Evolutionary conservation across 2,329 filamentous ascomycete species (phyloP).

Genomic region (Ascosphaera acerosa): DNA sequence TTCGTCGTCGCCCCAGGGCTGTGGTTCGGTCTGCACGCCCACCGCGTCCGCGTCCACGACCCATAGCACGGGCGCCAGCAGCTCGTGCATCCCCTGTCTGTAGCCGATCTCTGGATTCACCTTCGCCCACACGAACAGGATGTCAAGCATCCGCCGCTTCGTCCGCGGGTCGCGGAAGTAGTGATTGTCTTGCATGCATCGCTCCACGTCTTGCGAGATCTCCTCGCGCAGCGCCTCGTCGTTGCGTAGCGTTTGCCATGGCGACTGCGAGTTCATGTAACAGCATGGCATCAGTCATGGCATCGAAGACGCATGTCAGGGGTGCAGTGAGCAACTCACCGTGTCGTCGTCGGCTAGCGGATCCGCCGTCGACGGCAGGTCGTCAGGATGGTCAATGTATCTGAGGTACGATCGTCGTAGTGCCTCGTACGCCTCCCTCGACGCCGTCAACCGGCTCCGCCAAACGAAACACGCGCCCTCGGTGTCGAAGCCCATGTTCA

Average conservation of each 20-base stretch:
- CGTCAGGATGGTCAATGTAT: slow-evolving; percentile 63
- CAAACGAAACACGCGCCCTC: slow-evolving; percentile 27
- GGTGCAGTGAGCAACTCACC: slow-evolving; percentile 27
- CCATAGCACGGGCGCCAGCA: slow-evolving; percentile 72
- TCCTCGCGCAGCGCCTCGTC: slow-evolving; percentile 69
- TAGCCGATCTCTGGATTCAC: slow-evolving; percentile 71
- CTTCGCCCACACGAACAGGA: slow-evolving; percentile 88
- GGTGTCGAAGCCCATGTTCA: slow-evolving; percentile 42
- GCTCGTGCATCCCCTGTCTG: slow-evolving; percentile 95
- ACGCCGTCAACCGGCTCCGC: slow-evolving; percentile 39
- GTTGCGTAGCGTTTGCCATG: slow-evolving; percentile 65
- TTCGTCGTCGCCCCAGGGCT: slow-evolving; percentile 17
- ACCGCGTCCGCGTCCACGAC: slow-evolving; percentile 63
- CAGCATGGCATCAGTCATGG: too few relatives aligned
- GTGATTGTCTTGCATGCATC: slow-evolving; percentile 67
- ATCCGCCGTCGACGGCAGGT: slow-evolving; percentile 48
- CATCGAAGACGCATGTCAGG: too few relatives aligned
- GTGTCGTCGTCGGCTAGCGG: slow-evolving; percentile 62
- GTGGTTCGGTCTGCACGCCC: slow-evolving; percentile 19
- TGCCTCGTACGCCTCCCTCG: slow-evolving; percentile 47
- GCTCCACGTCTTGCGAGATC: slow-evolving; percentile 81
- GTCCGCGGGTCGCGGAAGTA: slow-evolving; percentile 64
- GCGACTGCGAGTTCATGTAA: slow-evolving; percentile 43
- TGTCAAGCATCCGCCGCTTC: slow-evolving; percentile 61
- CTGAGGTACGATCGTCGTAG: slow-evolving; percentile 50